These are phyloP conservation scores for Williopsis jadinii DNA, from an alignment of 1,139 yeast genomes.

Conservation along the genomic window DNA sequence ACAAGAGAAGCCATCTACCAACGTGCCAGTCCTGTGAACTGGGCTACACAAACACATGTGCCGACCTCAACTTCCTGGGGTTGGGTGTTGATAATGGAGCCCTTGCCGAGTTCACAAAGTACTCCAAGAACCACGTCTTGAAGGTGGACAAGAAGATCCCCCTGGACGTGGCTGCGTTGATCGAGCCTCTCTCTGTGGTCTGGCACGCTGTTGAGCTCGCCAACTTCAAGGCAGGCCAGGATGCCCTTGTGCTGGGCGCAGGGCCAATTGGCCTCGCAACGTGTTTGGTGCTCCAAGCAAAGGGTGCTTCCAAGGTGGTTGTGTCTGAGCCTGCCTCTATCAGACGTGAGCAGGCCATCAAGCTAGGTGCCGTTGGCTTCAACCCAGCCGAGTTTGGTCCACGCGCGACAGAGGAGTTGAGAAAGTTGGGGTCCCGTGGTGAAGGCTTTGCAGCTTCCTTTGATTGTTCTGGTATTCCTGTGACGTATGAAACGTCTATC, in stretches of 20 bases:
- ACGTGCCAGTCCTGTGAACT: constrained; percentile 38
- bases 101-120: constrained; percentile 41
- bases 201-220: constrained; percentile 51
- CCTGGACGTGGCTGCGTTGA: constrained; percentile 46
- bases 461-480: constrained; percentile 57
- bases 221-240: constrained; percentile 37
- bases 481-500: constrained; percentile 45
- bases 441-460: constrained; percentile 51
- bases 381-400: constrained; percentile 38
- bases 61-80: constrained; percentile 36
- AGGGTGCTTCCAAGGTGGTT: constrained; percentile 44
- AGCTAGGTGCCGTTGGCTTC: constrained; percentile 42
- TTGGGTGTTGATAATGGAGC: constrained; percentile 46
- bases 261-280: constrained; percentile 61
- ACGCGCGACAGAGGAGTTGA: constrained; percentile 29
- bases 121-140: constrained; percentile 39
- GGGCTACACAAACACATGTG: constrained; percentile 42
- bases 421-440: constrained; percentile 36
- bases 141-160: constrained; percentile 42
- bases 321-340: constrained; percentile 54
- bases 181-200: constrained; percentile 51
- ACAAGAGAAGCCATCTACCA: constrained; percentile 19
- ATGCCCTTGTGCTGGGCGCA: constrained; percentile 50
- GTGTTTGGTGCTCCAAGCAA: constrained; percentile 49
- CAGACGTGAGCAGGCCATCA: constrained; percentile 45